Percentiles rank a stretch among this genome's conserved stretches.
phyloP scores from a whole-genome alignment of 2,329 filamentous ascomycete species.

The Boeremia exigua region DNA sequence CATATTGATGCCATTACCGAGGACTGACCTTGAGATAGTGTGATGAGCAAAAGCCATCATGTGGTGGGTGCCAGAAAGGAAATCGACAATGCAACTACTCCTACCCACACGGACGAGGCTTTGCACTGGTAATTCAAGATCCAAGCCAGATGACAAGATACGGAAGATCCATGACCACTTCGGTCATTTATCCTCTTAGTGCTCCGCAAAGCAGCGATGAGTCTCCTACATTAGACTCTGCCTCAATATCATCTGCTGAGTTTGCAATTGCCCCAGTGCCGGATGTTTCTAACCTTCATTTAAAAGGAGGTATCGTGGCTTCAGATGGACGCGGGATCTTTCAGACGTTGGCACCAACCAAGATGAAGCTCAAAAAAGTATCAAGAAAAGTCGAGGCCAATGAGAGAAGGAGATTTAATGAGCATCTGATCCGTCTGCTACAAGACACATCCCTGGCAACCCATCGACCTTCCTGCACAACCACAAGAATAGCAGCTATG shows the following conservation, averaged over 20 bases:
- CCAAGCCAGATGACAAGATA: slow-evolving; percentile 11
- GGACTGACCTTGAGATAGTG: background rate
- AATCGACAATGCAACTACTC: slow-evolving; percentile 2
- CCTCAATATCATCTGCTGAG: background rate
- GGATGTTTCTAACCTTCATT: background rate
- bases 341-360: background rate
- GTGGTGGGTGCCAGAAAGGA: background rate
- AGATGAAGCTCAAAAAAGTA: background rate
- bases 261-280: background rate
- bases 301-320: background rate
- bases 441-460: background rate
- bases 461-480: background rate
- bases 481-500: background rate
- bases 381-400: background rate
- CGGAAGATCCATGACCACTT: background rate
- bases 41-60: slow-evolving; percentile 10
- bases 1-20: background rate
- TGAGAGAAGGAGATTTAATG: background rate
- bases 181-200: background rate
- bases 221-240: background rate
- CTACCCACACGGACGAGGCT: background rate
- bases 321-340: slow-evolving; percentile 4
- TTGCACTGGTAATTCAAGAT: slow-evolving; percentile 9
- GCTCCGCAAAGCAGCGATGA: background rate
- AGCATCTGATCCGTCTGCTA: background rate